Conservation (phyloP, 139 green algal species). For the Chloropicon primus region DNA sequence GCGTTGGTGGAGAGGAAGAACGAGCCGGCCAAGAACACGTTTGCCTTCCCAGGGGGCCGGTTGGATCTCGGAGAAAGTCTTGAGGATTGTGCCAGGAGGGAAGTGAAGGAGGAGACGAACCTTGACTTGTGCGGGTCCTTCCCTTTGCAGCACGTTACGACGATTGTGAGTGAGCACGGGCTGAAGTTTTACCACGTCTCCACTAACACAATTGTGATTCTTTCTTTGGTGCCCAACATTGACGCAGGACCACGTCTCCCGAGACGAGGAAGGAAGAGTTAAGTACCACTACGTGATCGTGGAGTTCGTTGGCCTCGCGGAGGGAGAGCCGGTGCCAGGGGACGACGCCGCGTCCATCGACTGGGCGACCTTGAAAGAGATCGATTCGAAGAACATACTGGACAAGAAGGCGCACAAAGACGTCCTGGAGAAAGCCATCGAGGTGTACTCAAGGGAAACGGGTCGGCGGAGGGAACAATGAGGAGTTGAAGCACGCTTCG, state of each 20-base stretch:
- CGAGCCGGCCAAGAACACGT: neutral
- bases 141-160: neutral
- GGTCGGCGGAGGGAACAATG: too few species aligned
- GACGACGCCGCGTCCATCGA: neutral
- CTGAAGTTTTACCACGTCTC: too few species aligned
- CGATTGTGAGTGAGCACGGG: neutral
- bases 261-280: too few species aligned
- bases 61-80: neutral
- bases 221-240: too few species aligned
- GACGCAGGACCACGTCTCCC: too few species aligned
- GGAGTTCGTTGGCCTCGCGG: neutral
- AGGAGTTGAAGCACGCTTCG: too few species aligned
- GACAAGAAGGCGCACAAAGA: neutral
- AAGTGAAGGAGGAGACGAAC: neutral
- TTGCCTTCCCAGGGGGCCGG: neutral
- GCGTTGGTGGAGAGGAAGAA: neutral
- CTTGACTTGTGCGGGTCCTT: neutral
- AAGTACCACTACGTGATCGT: neutral
- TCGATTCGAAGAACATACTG: neutral
- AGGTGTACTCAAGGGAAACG: too few species aligned
- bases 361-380: neutral
- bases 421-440: neutral
- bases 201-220: too few species aligned
- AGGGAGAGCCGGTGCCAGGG: neutral
- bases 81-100: neutral